Base-by-base conservation (phyloP, 768 basidiomycete genomes). In the Trametes punicea region DNA sequence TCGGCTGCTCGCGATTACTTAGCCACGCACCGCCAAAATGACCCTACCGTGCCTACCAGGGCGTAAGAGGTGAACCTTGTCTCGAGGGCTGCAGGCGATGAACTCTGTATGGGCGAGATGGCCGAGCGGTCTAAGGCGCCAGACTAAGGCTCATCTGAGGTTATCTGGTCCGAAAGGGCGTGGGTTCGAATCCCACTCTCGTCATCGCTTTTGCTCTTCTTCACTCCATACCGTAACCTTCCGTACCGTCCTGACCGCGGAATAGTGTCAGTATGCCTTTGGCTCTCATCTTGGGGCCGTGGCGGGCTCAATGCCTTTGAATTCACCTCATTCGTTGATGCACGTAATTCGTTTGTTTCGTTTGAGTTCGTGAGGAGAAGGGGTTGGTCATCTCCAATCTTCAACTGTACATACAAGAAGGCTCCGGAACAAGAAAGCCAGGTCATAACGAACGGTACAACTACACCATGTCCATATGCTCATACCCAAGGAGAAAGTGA, bases 41-140 rank as follows among this genome's bases (percentile, higher is more conserved):
- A n/a, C n/a, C n/a, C n/a, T n/a, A n/a, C n/a, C n/a, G n/a, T 55
- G 31, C 31, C 31, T 1, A 31, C 31, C 2, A 31, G 7, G 31
- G 31, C 8, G 8, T 31, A 7, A 31, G 8, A 8, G 8, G n/a
- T 13, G 8, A 31, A 31, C 30, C 30, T 31, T 6, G 7, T 6
- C 31, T 13, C 7, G 7, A 31, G 13, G 13, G 13, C 13, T 13
- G 13, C 6, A 13, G 31, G 6, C 11, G 13, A 7, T 34, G 13
- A 18, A 23, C 13, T 26, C 4, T 26, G 26, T 46, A 34, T 36
- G 20, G 67, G 67, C 59, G 81, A 85, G 83, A 87, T 88, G 85
- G 85, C 86, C 85, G 86, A 88, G 85, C 84, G 85, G 85, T 87
- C 85, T 84, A 87, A 87, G 86, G 86, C 85, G 86, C 84, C 83